Evolutionary conservation across 129 eudicot genomes (phyloP).

Genomic region (Gnaphalium uliginosum): DNA sequence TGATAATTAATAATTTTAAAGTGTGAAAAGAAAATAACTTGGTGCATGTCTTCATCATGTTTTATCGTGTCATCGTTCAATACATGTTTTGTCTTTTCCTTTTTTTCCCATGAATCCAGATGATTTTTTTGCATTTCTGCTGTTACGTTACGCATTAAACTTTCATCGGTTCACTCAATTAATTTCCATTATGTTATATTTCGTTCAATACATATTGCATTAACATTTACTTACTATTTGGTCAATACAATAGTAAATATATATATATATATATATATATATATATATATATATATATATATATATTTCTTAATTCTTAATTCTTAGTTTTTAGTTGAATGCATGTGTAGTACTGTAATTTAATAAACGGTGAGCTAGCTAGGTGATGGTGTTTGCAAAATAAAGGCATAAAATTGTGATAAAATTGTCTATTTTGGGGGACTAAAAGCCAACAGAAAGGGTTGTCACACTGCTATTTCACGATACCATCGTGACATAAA

Average conservation of each 20-base stretch:
- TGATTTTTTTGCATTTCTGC: background rate
- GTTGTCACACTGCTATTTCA: constrained; percentile 2
- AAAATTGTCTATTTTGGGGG: constrained; percentile 26
- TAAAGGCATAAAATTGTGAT: constrained; percentile 3
- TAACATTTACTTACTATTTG: too few species aligned
- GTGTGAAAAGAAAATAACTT: background rate
- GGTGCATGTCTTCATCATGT: background rate
- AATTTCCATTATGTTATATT: background rate
- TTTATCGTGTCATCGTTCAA: background rate
- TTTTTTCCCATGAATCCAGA: background rate
- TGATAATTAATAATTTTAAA: too few species aligned
- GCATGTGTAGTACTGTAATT: background rate
- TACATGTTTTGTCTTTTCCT: background rate
- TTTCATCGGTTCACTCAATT: background rate
- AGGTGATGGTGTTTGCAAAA: constrained; percentile 17
- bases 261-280: too few species aligned
- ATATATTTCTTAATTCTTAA: too few species aligned
- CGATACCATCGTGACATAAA: constrained; percentile 9
- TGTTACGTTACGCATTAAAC: background rate
- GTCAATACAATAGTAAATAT: background rate
- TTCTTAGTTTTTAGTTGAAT: background rate
- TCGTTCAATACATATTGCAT: background rate
- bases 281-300: background rate
- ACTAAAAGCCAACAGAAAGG: background rate
- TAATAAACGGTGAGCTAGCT: constrained; percentile 18